Evolutionary conservation across 1,139 yeast species (phyloP), one percentile per base, ranked within the genome.

Genomic region (Sugiyamaella pinicola): DNA sequence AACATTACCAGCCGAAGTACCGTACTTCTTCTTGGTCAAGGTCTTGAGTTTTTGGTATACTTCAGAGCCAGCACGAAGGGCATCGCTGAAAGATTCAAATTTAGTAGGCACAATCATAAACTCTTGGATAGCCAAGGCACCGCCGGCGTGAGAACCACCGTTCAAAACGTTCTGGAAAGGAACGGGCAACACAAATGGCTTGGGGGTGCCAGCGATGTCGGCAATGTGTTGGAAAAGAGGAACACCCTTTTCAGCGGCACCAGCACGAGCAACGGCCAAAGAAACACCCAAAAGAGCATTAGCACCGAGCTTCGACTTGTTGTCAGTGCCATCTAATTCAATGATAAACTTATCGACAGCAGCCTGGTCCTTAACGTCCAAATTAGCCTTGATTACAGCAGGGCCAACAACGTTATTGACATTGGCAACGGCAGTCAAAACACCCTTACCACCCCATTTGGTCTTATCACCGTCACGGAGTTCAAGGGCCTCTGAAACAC

Each of bases 61-160:
- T 81, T 91, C 98, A 61, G 96, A 78, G 74, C 96, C 96, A 65
- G 87, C 87, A 80, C 96, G 87, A 75, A 91, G 78, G 66, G 95
- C 97, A 78, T 91, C 97, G 61, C 90, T 74, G 84, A 90, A 91
- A 61, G 91, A 71, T 67, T 82, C 79, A 67, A 95, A 96, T 67
- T 84, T 89, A 66, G 85, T 79, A 75, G 98, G 97, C 63, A 87
- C 96, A 78, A 91, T 87, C 97, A 91, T 90, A 81, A 91, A 91
- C 81, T 91, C 98, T 81, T 91, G 98, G 84, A 91, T 84, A 68
- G 97, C 97, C 66, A 91, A 81, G 71, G 91, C 87, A 80, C 98
- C 98, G 79, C 97, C 98, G 70, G 98, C 97, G 80, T 91, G 98
- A 71, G 95, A 85, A 76, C 98, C 97, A 81, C 98, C 97, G 83